Conservation (phyloP, 345 rosid species). For the Lepidium aucheri region DNA sequence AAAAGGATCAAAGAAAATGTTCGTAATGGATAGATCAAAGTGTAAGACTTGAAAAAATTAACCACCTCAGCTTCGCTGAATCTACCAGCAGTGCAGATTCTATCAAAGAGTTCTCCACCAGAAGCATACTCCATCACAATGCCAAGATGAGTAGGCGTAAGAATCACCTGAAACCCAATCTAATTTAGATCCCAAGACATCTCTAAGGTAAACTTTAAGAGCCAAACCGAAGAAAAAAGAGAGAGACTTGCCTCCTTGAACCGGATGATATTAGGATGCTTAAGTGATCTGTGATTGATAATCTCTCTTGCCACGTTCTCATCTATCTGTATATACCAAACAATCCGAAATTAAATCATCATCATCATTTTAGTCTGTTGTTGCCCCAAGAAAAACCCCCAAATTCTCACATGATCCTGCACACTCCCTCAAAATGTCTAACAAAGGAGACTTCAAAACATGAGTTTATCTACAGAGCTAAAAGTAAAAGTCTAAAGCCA, state of each 20-base stretch:
- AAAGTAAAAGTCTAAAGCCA: neutral
- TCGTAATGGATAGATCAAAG: neutral
- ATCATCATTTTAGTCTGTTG: neutral
- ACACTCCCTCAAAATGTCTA: neutral
- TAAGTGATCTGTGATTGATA: constrained; percentile 82
- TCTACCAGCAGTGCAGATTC: constrained; percentile 78
- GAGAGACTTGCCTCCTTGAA: constrained; percentile 64
- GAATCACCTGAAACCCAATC: constrained; percentile 20
- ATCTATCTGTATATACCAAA: constrained; percentile 53
- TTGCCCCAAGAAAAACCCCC: neutral
- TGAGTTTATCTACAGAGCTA: neutral
- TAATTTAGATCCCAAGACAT: constrained; percentile 1
- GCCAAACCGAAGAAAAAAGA: neutral
- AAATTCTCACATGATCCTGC: neutral
- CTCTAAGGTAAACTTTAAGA: neutral
- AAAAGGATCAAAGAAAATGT: neutral
- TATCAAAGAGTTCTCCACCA: constrained; percentile 82
- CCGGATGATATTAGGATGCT: constrained; percentile 81
- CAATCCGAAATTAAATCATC: neutral
- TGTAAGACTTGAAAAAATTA: neutral
- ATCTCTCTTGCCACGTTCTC: constrained; percentile 94
- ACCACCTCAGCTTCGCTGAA: constrained; percentile 84
- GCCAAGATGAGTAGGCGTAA: constrained; percentile 46
- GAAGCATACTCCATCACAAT: constrained; percentile 92
- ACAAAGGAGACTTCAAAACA: neutral